Percentiles rank a stretch among this genome's conserved stretches.
These are phyloP conservation scores for Tritrichomonas foetus DNA, from an alignment of 208 protist genomes.

Conservation along the genomic window DNA sequence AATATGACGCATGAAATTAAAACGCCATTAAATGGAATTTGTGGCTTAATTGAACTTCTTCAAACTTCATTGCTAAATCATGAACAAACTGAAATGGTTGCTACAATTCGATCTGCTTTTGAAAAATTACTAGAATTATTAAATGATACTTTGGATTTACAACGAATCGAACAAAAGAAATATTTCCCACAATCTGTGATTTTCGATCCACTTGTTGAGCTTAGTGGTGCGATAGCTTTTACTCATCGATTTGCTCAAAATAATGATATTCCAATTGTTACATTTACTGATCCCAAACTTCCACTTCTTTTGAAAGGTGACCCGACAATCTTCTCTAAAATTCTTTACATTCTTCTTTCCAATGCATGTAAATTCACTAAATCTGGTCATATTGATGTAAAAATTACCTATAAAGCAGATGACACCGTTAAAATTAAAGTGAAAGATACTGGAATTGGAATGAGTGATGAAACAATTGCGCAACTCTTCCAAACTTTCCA, in stretches of 20 bases:
- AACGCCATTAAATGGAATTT: conserved; percentile 43
- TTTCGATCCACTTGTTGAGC: background rate
- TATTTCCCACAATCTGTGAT: background rate
- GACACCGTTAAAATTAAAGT: background rate
- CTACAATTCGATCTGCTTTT: background rate
- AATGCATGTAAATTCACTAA: conserved; percentile 61
- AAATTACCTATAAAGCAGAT: background rate
- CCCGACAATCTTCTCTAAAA: conserved; percentile 45
- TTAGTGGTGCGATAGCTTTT: too few relatives aligned
- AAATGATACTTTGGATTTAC: conserved; percentile 42
- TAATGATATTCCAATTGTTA: background rate
- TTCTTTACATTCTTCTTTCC: conserved; percentile 52
- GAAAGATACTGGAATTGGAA: background rate
- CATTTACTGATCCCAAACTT: background rate
- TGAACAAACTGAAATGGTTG: background rate
- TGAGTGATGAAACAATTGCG: too few relatives aligned
- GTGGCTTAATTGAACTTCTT: background rate
- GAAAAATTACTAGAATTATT: background rate
- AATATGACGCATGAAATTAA: conserved; percentile 45
- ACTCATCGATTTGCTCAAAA: too few relatives aligned
- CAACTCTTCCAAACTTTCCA: background rate
- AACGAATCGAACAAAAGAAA: conserved; percentile 24
- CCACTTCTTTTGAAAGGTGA: background rate
- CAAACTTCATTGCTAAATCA: background rate
- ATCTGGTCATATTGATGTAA: background rate